A percentile compares a stretch with the other conserved stretches of the same genome.
Conservation (phyloP, 192 early-diverging fungal genomes). For the Helicostylum pulchrum region DNA sequence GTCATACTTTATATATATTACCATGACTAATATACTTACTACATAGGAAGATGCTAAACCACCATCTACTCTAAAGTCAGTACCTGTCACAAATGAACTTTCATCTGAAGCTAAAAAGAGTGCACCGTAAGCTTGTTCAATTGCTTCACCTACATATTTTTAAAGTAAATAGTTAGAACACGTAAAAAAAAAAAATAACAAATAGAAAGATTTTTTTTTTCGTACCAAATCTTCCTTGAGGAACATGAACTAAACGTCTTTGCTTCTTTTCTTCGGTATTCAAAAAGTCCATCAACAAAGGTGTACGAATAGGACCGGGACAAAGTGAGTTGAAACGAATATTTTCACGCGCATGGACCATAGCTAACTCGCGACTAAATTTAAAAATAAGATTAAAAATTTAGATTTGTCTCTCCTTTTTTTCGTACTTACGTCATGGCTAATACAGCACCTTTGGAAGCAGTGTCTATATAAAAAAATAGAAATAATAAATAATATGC, state of each 20-base stretch:
- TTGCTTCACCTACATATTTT: conserved; percentile 61
- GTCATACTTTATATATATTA: neutral
- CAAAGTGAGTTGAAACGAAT: conserved; percentile 82
- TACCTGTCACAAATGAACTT: conserved; percentile 72
- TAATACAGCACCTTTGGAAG: conserved; percentile 83
- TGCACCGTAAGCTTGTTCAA: conserved; percentile 78
- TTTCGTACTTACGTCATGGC: conserved; percentile 65
- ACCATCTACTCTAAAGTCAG: conserved; percentile 81
- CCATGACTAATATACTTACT: conserved; percentile 28
- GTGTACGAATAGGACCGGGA: conserved; percentile 77
- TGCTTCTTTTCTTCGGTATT: conserved; percentile 84
- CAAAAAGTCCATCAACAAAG: conserved; percentile 79
- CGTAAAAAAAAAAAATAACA: neutral
- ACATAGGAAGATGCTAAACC: conserved; percentile 78
- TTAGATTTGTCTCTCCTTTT: neutral
- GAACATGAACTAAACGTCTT: conserved; percentile 73
- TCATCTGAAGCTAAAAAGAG: conserved; percentile 85
- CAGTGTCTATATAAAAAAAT: conserved; percentile 57
- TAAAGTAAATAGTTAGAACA: neutral
- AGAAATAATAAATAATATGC: neutral
- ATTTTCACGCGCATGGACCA: conserved; percentile 83
- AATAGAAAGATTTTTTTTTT: neutral
- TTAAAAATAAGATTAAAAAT: neutral
- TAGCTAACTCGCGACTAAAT: conserved; percentile 67
- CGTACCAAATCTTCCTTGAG: conserved; percentile 79